Base-by-base conservation (phyloP, 176 grass and related monocot genomes). In the Carex myosuroides region DNA sequence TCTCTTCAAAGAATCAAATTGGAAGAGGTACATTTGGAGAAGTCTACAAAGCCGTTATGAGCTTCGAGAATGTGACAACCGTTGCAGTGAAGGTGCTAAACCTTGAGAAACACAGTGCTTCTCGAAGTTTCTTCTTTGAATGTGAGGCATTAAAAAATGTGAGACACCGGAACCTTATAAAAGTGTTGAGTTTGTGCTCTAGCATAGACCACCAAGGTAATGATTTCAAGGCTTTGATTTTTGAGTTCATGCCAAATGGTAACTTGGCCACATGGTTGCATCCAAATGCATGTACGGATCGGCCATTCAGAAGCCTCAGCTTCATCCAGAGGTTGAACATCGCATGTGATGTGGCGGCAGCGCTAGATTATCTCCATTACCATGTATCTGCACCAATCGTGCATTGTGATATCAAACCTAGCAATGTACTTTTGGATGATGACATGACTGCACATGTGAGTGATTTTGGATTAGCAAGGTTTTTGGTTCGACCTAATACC, bases 181-280 rank as follows among this genome's bases (percentile, higher is more conserved):
- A 91, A 64, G 65, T 88, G 37, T 6, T 91, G 52, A 91, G 70
- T 29, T 83, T 60, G 6, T 91, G 90, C 42, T 83, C 87, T 24
- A 88, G 86, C 79, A 80, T 29, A 16, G 90, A 88, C 24, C 81
- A 85, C 71, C 50, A 65, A 8, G 90, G 90, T 24, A 86, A 86
- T 66, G 79, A 91, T 83, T 91, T 91, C 58, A 91, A 91, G 87
- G 89, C 86, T 80, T 79, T 91, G 42, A 42, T 91, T 20, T 86
- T 83, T 69, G 80, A 88, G 54, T 91, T 80, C 87, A 91, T 91
- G 90, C 41, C 87, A 26, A 85, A 85, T 76, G 82, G 87, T 3
- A 89, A 44, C 62, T 33, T 89, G 50, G 88, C 57, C 42, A 58
- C 80, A 24, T 86, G 84, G 88, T 32, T 89, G 22, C 84, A 89